phyloP scores from a whole-genome alignment of 371 early-diverging fungal genomes.

The Rhizomucor pusillus region DNA sequence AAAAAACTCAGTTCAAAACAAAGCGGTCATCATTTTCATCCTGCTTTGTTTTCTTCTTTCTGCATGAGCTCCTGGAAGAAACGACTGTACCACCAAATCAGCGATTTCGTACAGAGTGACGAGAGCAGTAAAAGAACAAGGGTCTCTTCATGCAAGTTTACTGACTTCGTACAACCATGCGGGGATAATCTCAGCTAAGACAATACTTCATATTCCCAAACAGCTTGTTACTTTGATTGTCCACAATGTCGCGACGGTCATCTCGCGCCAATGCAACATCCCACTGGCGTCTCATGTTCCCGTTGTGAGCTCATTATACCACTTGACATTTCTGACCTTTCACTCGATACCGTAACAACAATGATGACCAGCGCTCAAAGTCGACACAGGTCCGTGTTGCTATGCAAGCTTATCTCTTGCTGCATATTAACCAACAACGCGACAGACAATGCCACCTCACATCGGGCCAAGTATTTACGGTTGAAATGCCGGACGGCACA shows the following conservation, averaged over 20 bases:
- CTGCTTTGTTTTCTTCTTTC: too few species aligned
- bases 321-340: not conserved
- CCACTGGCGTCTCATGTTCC: not conserved
- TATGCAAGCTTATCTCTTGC: not conserved
- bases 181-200: not conserved
- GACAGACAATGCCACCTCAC: not conserved
- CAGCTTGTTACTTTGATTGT: not conserved
- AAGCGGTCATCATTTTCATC: too few species aligned
- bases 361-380: not conserved
- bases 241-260: not conserved
- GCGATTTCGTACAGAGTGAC: not conserved
- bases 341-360: not conserved
- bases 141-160: too few species aligned
- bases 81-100: not conserved
- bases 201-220: not conserved
- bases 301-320: not conserved
- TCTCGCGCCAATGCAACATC: not conserved
- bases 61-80: not conserved
- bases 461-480: not conserved
- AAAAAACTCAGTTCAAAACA: too few species aligned
- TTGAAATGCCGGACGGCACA: constrained; percentile 2
- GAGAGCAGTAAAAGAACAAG: not conserved
- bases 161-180: not conserved
- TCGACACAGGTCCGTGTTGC: not conserved
- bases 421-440: not conserved